phyloP scores from a whole-genome alignment of 805 yeast genomes.

The Alloascoidea africana region DNA sequence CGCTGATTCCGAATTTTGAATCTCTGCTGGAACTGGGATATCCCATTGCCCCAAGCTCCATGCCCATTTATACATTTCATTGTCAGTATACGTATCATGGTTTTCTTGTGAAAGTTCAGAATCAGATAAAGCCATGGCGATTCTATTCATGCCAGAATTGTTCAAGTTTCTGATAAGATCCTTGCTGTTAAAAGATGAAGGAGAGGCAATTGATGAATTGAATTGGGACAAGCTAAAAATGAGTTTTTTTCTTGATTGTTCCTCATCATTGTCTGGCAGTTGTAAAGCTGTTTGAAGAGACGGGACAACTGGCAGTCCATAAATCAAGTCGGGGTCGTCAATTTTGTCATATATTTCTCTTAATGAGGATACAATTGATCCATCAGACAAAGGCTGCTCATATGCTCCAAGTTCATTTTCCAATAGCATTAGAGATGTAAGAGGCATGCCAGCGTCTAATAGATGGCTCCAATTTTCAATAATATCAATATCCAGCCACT shows the following conservation, averaged over 20 bases:
- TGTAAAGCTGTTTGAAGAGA: constrained; percentile 35
- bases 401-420: background rate
- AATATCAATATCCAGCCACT: background rate
- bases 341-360: constrained; percentile 31
- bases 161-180: constrained; percentile 25
- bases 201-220: background rate
- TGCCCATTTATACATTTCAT: constrained; percentile 38
- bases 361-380: constrained; percentile 6
- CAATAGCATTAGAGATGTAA: background rate
- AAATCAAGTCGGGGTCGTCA: constrained; percentile 45
- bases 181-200: constrained; percentile 3
- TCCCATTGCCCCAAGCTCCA: constrained; percentile 78
- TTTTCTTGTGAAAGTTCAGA: constrained; percentile 10
- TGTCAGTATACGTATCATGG: constrained; percentile 7
- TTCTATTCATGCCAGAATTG: constrained; percentile 39
- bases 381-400: background rate
- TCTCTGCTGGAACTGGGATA: constrained; percentile 29
- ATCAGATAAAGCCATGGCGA: constrained; percentile 25
- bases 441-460: background rate
- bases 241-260: constrained; percentile 8
- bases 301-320: constrained; percentile 49
- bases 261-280: constrained; percentile 20
- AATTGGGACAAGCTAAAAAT: constrained; percentile 27
- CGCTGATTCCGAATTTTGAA: constrained; percentile 25
- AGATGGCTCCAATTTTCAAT: background rate